A percentile compares a stretch with the other conserved stretches of the same genome.
Evolutionary conservation across 257 asterid genomes (phyloP).

Genomic region (Galeopsis tetrahit): DNA sequence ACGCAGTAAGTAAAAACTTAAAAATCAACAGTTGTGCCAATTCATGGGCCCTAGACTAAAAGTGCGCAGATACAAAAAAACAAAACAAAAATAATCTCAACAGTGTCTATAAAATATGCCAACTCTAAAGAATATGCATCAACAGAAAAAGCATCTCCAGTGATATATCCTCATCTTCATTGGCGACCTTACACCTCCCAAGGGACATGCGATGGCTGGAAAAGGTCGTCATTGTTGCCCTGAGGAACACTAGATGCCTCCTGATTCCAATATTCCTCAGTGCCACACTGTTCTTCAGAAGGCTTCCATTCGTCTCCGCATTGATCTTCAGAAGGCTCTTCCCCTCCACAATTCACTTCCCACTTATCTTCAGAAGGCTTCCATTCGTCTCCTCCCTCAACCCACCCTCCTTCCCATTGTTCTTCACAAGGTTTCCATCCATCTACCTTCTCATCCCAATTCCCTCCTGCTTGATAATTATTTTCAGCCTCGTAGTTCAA

Average conservation of each 20-base stretch:
- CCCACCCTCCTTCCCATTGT: slow-evolving; percentile 39
- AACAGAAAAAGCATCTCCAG: slow-evolving; percentile 25
- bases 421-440: slow-evolving; percentile 32
- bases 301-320: slow-evolving; percentile 5
- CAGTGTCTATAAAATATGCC: not conserved
- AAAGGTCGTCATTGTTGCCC: not conserved
- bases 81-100: not conserved
- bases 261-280: slow-evolving; percentile 4
- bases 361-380: slow-evolving; percentile 27
- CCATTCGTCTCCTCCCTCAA: slow-evolving; percentile 33
- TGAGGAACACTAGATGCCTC: slow-evolving; percentile 10
- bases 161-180: slow-evolving; percentile 52
- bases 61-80: not conserved
- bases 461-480: slow-evolving; percentile 29
- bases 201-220: slow-evolving; percentile 35
- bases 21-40: not conserved
- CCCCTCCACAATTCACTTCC: slow-evolving; percentile 36
- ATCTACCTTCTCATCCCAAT: slow-evolving; percentile 39
- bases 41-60: not conserved
- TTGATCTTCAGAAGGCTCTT: slow-evolving; percentile 29
- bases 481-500: slow-evolving; percentile 32
- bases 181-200: slow-evolving; percentile 34
- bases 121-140: not conserved
- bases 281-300: slow-evolving; percentile 30
- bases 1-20: not conserved